A percentile compares a stretch with the other conserved stretches of the same genome.
These are phyloP conservation scores for Clarireedia homoeocarpa DNA, from an alignment of 2,329 filamentous ascomycete genomes.

Conservation along the genomic window DNA sequence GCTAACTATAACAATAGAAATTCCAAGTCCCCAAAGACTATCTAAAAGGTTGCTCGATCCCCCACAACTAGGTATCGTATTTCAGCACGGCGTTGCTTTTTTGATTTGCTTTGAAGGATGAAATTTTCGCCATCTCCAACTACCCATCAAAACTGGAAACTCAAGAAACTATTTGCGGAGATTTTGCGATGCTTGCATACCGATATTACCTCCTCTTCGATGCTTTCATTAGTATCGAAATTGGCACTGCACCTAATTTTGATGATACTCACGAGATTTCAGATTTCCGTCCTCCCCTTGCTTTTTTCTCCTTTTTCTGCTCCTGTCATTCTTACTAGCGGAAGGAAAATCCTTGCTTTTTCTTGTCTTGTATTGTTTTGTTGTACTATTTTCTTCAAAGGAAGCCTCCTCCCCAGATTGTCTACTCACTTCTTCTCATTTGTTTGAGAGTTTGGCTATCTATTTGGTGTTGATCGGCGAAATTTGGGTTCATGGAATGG, in stretches of 20 bases:
- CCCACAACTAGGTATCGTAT: conserved; percentile 21
- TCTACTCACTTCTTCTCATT: neutral
- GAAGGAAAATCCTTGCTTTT: conserved; percentile 27
- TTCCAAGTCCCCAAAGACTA: conserved; percentile 44
- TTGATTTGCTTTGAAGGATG: conserved; percentile 25
- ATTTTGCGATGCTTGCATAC: conserved; percentile 23
- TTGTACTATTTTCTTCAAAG: conserved; percentile 17
- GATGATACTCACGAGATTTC: conserved; percentile 5
- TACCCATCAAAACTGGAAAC: conserved; percentile 30
- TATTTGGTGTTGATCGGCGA: neutral
- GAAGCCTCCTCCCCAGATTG: neutral
- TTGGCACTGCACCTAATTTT: conserved; percentile 33
- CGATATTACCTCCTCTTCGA: conserved; percentile 30
- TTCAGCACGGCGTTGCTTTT: conserved; percentile 22
- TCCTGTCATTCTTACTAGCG: conserved; percentile 24
- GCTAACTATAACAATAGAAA: conserved; percentile 33
- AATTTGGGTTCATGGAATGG: neutral
- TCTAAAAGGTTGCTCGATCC: conserved; percentile 34
- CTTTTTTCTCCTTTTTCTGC: conserved; percentile 24
- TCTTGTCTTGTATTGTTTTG: conserved; percentile 21
- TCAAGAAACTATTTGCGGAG: conserved; percentile 24
- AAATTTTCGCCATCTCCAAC: conserved; percentile 22
- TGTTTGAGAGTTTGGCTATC: conserved; percentile 14
- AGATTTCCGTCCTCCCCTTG: conserved; percentile 26
- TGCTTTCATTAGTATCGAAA: conserved; percentile 31